Evolutionary conservation across 1,284 basidiomycete genomes (phyloP).

Genomic region (Ganoderma multipileum): DNA sequence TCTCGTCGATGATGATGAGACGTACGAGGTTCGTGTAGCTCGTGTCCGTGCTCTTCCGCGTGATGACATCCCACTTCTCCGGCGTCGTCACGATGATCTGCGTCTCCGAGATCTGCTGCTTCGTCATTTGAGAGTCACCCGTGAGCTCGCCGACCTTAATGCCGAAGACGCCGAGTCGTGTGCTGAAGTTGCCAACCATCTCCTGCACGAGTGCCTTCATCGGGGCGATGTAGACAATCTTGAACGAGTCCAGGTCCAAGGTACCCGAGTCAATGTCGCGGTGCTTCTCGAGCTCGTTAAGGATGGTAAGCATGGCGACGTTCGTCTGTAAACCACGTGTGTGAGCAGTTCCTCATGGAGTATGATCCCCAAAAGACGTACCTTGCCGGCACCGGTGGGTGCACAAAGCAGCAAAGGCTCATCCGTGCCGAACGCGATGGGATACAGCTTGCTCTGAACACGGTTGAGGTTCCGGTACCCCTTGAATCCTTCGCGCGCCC

Average conservation of each 20-base stretch:
- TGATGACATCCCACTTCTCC: slow-evolving; percentile 99
- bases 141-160: slow-evolving; percentile 96
- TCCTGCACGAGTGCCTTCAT: slow-evolving; percentile 99
- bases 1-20: slow-evolving; percentile 98
- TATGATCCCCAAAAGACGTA: slow-evolving; percentile 42
- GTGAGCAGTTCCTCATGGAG: background rate
- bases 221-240: slow-evolving; percentile 97
- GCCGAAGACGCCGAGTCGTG: slow-evolving; percentile 84
- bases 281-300: slow-evolving; percentile 88
- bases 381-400: slow-evolving; percentile 98
- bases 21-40: slow-evolving; percentile 98
- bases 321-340: slow-evolving; percentile 74
- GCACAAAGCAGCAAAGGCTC: slow-evolving; percentile 97
- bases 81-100: slow-evolving; percentile 99
- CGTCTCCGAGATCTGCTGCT: slow-evolving; percentile 96
- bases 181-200: slow-evolving; percentile 93
- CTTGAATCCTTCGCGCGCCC: slow-evolving; percentile 88
- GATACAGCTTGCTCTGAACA: slow-evolving; percentile 94
- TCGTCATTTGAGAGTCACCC: slow-evolving; percentile 98
- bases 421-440: slow-evolving; percentile 93
- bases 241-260: slow-evolving; percentile 94
- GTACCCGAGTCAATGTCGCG: slow-evolving; percentile 83
- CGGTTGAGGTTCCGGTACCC: slow-evolving; percentile 87
- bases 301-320: slow-evolving; percentile 94
- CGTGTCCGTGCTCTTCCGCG: slow-evolving; percentile 96